phyloP scores from a whole-genome alignment of 805 yeast species.

The Barnettozyma pratensis region DNA sequence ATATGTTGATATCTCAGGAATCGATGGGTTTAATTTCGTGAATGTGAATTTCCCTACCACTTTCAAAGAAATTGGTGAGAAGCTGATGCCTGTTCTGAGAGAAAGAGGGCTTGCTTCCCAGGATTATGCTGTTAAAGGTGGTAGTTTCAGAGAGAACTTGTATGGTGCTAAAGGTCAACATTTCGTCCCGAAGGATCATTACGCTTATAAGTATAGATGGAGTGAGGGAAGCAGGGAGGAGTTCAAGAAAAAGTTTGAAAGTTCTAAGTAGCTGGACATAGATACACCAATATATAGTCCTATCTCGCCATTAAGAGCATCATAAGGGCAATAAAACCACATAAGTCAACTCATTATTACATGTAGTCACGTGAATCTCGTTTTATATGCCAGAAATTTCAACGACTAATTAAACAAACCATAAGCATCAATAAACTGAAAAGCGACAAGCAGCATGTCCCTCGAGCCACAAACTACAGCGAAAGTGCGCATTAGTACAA shows the following conservation, averaged over 20 bases:
- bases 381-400: no score
- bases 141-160: slow-evolving; percentile 33
- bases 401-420: no score
- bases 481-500: slow-evolving; percentile 48
- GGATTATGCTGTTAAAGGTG: slow-evolving; percentile 30
- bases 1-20: slow-evolving; percentile 35
- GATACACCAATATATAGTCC: no score
- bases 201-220: slow-evolving; percentile 18
- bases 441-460: slow-evolving; percentile 1
- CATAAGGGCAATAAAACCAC: no score
- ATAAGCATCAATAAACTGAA: no score
- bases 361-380: no score
- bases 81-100: slow-evolving; percentile 32
- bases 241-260: background rate
- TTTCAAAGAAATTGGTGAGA: slow-evolving; percentile 33
- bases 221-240: background rate
- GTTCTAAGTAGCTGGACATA: background rate
- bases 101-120: slow-evolving; percentile 29
- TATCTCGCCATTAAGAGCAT: no score
- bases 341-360: no score
- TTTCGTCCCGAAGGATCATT: slow-evolving; percentile 15
- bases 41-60: slow-evolving; percentile 32
- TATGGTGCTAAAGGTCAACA: slow-evolving; percentile 17
- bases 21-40: slow-evolving; percentile 40
- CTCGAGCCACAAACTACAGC: slow-evolving; percentile 56